Evolutionary conservation across 2,329 filamentous ascomycete species (phyloP).

Genomic region (Fusarium bulbicola): DNA sequence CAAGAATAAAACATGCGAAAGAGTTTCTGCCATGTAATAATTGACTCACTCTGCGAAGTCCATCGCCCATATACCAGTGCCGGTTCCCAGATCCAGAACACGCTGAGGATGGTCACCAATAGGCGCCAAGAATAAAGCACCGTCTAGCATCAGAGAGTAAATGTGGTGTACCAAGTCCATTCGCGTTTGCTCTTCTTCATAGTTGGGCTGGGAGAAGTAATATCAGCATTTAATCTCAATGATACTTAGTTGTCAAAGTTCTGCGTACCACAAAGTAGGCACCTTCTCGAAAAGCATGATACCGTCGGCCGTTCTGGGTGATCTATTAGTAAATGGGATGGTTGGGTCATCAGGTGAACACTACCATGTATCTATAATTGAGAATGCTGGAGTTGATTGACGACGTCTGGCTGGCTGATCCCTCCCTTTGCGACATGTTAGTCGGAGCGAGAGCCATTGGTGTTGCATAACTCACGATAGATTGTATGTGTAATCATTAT

Average conservation of each 20-base stretch:
- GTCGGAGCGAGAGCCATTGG: neutral
- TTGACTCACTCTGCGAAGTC: neutral
- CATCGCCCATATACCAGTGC: neutral
- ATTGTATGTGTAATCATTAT: neutral
- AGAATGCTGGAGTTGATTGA: neutral
- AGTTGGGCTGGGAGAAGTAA: neutral
- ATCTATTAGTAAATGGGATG: neutral
- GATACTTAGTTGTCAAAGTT: neutral
- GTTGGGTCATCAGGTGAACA: neutral
- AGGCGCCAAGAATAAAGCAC: neutral
- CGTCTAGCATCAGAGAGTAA: neutral
- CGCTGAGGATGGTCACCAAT: neutral
- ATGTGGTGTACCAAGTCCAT: neutral
- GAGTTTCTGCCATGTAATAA: neutral
- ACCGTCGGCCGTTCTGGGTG: neutral
- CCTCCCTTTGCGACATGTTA: neutral
- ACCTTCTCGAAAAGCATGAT: neutral
- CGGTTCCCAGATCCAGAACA: neutral
- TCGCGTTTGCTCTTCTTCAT: neutral
- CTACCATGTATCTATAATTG: neutral
- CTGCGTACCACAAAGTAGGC: neutral
- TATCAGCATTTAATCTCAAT: neutral
- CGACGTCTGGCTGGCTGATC: neutral
- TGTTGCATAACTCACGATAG: neutral
- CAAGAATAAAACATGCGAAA: neutral